Conservation (phyloP, 2,329 filamentous ascomycete genomes). For the Aspergillus brasiliensis region DNA sequence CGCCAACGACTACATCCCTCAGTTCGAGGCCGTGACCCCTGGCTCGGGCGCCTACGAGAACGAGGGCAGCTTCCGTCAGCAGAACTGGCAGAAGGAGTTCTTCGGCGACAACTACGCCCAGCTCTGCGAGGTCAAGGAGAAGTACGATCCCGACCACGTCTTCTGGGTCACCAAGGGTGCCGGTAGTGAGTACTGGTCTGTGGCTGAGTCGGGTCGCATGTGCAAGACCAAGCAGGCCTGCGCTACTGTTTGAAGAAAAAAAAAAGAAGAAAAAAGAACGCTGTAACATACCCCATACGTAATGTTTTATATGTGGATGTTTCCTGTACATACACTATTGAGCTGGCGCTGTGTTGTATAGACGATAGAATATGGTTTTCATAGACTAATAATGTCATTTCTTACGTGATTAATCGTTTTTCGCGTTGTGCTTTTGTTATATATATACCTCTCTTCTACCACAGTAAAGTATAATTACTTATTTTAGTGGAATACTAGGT, state of each 20-base stretch:
- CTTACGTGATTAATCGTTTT: too few relatives aligned
- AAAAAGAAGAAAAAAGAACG: too few relatives aligned
- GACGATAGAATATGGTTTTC: too few relatives aligned
- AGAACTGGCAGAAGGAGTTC: conserved; percentile 44
- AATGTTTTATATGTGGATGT: too few relatives aligned
- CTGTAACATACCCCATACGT: too few relatives aligned
- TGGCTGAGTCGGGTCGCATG: conserved; percentile 31
- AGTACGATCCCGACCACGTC: conserved; percentile 45
- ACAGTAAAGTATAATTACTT: too few relatives aligned
- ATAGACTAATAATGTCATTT: too few relatives aligned
- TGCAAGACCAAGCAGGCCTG: conserved; percentile 20
- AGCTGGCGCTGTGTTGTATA: too few relatives aligned
- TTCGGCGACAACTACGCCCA: conserved; percentile 46
- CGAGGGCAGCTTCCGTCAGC: conserved; percentile 46
- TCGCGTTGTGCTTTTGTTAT: too few relatives aligned
- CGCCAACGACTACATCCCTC: conserved; percentile 43
- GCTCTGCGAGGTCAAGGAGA: conserved; percentile 42
- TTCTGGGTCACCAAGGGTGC: conserved; percentile 47
- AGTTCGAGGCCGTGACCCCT: conserved; percentile 43
- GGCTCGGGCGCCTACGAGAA: conserved; percentile 46
- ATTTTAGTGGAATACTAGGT: too few relatives aligned
- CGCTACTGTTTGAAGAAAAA: neutral
- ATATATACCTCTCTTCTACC: too few relatives aligned
- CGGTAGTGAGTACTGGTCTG: conserved; percentile 41
- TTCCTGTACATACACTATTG: too few relatives aligned